Base-by-base conservation (phyloP, 192 early-diverging fungal species). In the Coemansia sp. region DNA sequence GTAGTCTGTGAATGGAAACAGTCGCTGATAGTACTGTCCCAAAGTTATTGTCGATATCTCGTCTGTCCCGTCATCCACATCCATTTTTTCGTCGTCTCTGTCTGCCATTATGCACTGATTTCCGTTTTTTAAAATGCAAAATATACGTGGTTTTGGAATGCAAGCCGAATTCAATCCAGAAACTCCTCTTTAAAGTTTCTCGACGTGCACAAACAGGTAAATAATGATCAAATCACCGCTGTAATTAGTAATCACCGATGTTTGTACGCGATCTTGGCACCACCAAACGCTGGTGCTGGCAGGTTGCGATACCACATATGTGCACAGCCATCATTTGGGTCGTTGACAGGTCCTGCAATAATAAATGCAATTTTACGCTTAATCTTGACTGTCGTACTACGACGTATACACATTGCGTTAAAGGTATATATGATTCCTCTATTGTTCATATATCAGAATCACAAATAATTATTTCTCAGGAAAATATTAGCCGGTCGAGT, bases 1-100 rank as follows among this genome's bases (percentile, higher is more conserved):
- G 73, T 91, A 94, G 2, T 84, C 74, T 23, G 85, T 85, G 77
- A 88, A 90, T 0, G 96, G 96, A 72, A 98, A 98, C 56, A 95
- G 75, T 6, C 87, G 84, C 51, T 89, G 80, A 71, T 98, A 98
- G 78, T 91, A 98, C 21, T 87, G 82, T 36, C 85, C 83, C n/a
- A 90, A 78, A 22, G 72, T 77, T 66, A 64, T 55, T 6, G 68
- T 66, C 52, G 75, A 75, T 39, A 80, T 61, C 66, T 80, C 78
- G 53, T 61, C 66, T 10, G 63, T 56, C 31, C 73, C 73, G 55
- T 75, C 69, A 52, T 64, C 59, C 19, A 63, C 68, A 7, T 25
- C 59, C 68, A 71, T 71, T 42, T 52, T 46, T 5, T 51, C 27
- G 54, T 42, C 60, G 21, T 64, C 63, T 46, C 39, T 46, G 25